Percentiles rank a stretch among this genome's conserved stretches.
These are phyloP conservation scores for Fusarium transvaalense DNA, from an alignment of 2,329 filamentous ascomycete genomes.

Conservation along the genomic window DNA sequence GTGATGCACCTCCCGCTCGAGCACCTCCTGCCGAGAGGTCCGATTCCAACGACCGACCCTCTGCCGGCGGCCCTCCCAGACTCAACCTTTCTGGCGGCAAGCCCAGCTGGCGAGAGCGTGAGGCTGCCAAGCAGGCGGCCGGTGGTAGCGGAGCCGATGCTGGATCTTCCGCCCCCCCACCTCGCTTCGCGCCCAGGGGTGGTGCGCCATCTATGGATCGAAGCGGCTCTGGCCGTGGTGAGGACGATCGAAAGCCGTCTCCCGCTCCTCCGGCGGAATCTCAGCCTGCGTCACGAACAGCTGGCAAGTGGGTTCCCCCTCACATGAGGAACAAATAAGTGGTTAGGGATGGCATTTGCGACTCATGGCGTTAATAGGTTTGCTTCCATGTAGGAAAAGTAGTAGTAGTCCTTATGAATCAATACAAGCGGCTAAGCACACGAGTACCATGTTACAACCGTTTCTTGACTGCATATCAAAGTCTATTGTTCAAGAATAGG, in stretches of 20 bases:
- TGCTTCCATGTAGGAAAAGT: conserved; percentile 53
- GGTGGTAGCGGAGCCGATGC: conserved; percentile 56
- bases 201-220: conserved; percentile 60
- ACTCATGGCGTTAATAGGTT: conserved; percentile 55
- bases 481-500: conserved; percentile 19
- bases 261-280: conserved; percentile 61
- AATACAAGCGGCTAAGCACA: conserved; percentile 48
- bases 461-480: conserved; percentile 6
- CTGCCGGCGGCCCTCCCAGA: conserved; percentile 66
- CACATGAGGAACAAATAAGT: conserved; percentile 54
- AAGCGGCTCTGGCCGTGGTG: conserved; percentile 58
- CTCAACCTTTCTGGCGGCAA: conserved; percentile 70
- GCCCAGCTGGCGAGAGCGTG: conserved; percentile 80
- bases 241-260: conserved; percentile 54
- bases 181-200: conserved; percentile 55
- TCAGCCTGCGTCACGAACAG: conserved; percentile 64
- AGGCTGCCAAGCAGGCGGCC: conserved; percentile 63
- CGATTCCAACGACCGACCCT: conserved; percentile 61
- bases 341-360: conserved; percentile 42
- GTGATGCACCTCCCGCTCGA: conserved; percentile 50
- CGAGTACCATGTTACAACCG: conserved; percentile 43
- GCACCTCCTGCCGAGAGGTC: conserved; percentile 57
- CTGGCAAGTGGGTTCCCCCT: conserved; percentile 72
- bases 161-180: conserved; percentile 52
- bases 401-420: conserved; percentile 46